Evolutionary conservation across 108 stramenopile genomes (phyloP), one percentile per base, ranked within the genome.

Genomic region (Cyclotella atomus): DNA sequence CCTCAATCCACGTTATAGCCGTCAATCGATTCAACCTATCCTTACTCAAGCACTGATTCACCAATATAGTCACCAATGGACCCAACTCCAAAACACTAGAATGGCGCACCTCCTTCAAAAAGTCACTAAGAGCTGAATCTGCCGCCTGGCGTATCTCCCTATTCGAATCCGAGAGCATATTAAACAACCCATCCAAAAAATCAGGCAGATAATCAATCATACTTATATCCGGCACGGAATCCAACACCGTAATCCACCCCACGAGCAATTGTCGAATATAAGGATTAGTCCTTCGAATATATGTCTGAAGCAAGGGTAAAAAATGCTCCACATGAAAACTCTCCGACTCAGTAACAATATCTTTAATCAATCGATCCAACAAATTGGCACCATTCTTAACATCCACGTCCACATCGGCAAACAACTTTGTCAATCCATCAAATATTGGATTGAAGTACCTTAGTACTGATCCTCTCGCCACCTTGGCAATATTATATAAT

Each of bases 401-500:
- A 76, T 99, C 97, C 8, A 96, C 91, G 77, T 99, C 96, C 3
- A 98, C 97, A 79, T 98, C 97, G 15, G 96, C 97, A 76, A 95
- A 97, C 8, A 98, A 75, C 70, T 97, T 96, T 49, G 97, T 96
- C 66, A 99, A 76, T 19, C 97, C 97, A 71, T 97, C 97, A 68
- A 98, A 98, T 25, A 99, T 94, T 56, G 89, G 88, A 70, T 97
- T 97, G 72, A 98, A 98, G 71, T 96, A 95, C 17, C 65, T 50
- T 34, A 98, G 71, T 14, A 99, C 89, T 33, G 82, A 76, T 41
- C 87, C 85, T 53, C 97, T 81, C 21, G 97, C 93, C 2, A 97
- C 98, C 81, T 99, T 99, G 68, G 96, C 95, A 74, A 98, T 97
- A 74, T 99, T 99, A 84, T 98, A 99, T 30, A 99, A 82, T 38